A percentile compares a stretch with the other conserved stretches of the same genome.
Evolutionary conservation across 768 basidiomycete species (phyloP).

Genomic region (Calvatia gigantea): DNA sequence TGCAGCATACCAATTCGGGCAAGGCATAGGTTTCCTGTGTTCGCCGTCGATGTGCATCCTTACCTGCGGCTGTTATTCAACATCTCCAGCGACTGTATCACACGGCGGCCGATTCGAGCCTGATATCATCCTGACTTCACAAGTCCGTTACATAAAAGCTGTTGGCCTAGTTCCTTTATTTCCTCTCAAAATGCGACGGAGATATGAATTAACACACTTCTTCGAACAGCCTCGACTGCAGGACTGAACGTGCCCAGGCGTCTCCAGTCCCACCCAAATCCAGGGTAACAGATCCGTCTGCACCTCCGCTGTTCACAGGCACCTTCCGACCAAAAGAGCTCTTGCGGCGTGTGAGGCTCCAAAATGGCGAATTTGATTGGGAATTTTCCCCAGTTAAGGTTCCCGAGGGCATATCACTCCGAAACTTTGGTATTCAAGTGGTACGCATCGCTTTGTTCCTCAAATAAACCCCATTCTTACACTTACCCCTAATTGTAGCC

Average conservation of each 20-base stretch:
- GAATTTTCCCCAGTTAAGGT: slow-evolving; percentile 70
- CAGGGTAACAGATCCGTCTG: slow-evolving; percentile 20
- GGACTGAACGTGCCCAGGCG: background rate
- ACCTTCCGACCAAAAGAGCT: slow-evolving; percentile 49
- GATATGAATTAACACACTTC: slow-evolving; percentile 6
- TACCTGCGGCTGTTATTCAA: background rate
- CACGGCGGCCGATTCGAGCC: background rate
- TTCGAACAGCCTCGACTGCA: slow-evolving; percentile 4
- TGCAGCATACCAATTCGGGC: background rate
- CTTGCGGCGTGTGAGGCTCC: slow-evolving; percentile 22
- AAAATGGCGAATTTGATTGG: slow-evolving; percentile 31
- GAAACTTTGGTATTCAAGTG: slow-evolving; percentile 89
- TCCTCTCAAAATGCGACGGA: background rate
- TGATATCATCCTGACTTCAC: background rate
- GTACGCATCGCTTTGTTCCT: slow-evolving; percentile 42
- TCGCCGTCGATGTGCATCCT: background rate
- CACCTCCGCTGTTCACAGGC: slow-evolving; percentile 42
- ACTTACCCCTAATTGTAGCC: slow-evolving; percentile 39
- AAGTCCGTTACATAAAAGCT: background rate
- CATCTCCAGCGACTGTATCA: background rate
- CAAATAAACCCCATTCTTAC: slow-evolving; percentile 1
- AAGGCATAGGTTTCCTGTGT: background rate
- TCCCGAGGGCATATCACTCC: slow-evolving; percentile 77
- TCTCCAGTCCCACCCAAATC: background rate
- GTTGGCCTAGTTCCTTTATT: slow-evolving; percentile 1